Percentiles rank a stretch among this genome's conserved stretches.
phyloP scores from a whole-genome alignment of 495 filamentous ascomycete species.

The Tuber indicum region DNA sequence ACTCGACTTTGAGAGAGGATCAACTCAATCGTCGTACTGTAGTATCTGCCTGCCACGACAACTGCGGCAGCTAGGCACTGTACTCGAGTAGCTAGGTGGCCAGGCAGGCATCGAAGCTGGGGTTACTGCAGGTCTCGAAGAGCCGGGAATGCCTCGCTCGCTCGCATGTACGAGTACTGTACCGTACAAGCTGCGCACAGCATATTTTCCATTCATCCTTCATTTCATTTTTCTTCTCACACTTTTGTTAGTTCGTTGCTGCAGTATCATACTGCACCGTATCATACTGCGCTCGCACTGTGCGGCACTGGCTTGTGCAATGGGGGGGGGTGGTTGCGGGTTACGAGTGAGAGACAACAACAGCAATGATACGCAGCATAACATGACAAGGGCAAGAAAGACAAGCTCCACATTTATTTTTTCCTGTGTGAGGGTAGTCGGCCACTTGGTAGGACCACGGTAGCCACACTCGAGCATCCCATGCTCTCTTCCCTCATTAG shows the following conservation, averaged over 20 bases:
- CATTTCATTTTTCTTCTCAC: not conserved
- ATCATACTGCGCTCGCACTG: not conserved
- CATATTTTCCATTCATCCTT: not conserved
- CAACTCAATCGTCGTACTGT: not conserved
- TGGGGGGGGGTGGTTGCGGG: not conserved
- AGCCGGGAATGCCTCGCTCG: not conserved
- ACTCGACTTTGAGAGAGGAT: not conserved
- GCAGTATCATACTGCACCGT: not conserved
- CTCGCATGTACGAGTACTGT: not conserved
- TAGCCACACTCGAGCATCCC: not conserved
- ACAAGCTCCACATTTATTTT: constrained; percentile 8
- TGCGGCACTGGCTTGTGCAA: not conserved
- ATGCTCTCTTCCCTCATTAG: constrained; percentile 14
- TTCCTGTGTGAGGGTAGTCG: not conserved
- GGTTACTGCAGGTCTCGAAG: not conserved
- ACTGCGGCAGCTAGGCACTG: not conserved
- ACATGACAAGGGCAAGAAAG: not conserved
- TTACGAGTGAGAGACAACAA: not conserved
- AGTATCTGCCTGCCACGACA: not conserved
- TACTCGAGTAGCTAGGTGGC: not conserved
- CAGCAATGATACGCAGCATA: constrained; percentile 1
- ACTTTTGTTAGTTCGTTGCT: not conserved
- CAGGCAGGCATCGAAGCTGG: not conserved
- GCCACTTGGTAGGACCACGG: not conserved
- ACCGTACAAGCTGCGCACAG: not conserved